Evolutionary conservation across 2,329 filamentous ascomycete species (phyloP).

Genomic region (Pyricularia sp.): DNA sequence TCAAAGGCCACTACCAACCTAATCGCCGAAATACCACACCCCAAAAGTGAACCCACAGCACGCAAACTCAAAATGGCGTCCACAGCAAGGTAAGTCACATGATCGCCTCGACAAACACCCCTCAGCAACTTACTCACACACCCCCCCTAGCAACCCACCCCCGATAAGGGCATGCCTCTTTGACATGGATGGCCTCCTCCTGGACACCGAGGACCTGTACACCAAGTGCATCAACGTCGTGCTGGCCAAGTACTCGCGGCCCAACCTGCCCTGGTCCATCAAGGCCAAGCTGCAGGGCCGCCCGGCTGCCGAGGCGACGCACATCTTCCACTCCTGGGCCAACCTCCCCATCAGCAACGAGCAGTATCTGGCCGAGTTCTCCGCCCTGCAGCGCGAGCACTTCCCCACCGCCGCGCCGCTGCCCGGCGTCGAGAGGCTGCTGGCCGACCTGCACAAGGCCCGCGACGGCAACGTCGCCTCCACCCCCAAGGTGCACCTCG

Average conservation of each 20-base stretch:
- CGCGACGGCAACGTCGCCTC: conserved; percentile 11
- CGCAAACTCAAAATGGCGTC: not conserved
- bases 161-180: conserved; percentile 87
- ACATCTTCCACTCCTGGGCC: conserved; percentile 67
- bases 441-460: conserved; percentile 48
- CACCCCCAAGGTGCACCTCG: conserved; percentile 56
- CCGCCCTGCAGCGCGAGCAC: conserved; percentile 55
- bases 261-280: conserved; percentile 79
- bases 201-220: conserved; percentile 89
- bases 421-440: conserved; percentile 64
- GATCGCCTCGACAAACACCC: not conserved
- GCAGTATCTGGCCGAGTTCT: conserved; percentile 53
- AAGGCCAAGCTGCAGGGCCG: conserved; percentile 74
- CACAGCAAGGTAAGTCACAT: not conserved
- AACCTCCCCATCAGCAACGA: conserved; percentile 66
- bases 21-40: not conserved
- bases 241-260: conserved; percentile 64
- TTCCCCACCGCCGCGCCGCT: conserved; percentile 72
- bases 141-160: conserved; percentile 27
- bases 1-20: not conserved
- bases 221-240: conserved; percentile 75
- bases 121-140: conserved; percentile 4
- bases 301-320: conserved; percentile 41
- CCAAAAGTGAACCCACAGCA: not conserved
- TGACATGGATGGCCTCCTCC: conserved; percentile 95